Evolutionary conservation across 1,139 yeast species (phyloP).

Genomic region (Schizosaccharomyces versatilis): DNA sequence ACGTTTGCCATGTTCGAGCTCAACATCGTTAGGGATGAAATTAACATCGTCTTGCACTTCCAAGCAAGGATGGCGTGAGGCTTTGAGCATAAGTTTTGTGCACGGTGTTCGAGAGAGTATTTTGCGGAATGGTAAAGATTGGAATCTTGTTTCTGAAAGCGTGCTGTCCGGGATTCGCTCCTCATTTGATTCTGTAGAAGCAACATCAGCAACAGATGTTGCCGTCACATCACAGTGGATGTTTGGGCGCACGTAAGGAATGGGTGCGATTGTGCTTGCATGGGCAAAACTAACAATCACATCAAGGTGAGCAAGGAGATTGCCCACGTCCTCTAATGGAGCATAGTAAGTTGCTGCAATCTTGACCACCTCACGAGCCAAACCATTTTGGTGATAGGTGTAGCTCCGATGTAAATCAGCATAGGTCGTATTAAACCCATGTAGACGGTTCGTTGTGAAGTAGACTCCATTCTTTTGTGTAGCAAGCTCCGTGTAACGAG

Average conservation of each 20-base stretch:
- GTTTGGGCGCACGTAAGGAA: conserved; percentile 54
- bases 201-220: not conserved
- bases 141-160: no score
- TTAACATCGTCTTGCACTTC: conserved; percentile 76
- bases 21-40: conserved; percentile 72
- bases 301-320: conserved; percentile 51
- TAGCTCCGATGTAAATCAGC: conserved; percentile 41
- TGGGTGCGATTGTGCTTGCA: conserved; percentile 63
- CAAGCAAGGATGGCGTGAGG: conserved; percentile 81
- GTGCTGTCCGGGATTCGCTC: no score
- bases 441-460: conserved; percentile 52
- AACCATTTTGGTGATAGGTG: conserved; percentile 46
- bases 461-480: conserved; percentile 83
- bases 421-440: conserved; percentile 37
- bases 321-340: conserved; percentile 44
- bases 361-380: conserved; percentile 60
- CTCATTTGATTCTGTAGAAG: no score
- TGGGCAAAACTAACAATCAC: conserved; percentile 72
- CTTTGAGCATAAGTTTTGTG: conserved; percentile 30
- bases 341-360: conserved; percentile 65
- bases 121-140: no score
- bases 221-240: conserved; percentile 35
- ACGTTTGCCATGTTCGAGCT: conserved; percentile 27
- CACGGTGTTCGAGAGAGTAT: not conserved
- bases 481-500: conserved; percentile 39